Evolutionary conservation across 352 stramenopile genomes (phyloP), one percentile per base, ranked within the genome.

Genomic region (Phytophthora colocasiae): DNA sequence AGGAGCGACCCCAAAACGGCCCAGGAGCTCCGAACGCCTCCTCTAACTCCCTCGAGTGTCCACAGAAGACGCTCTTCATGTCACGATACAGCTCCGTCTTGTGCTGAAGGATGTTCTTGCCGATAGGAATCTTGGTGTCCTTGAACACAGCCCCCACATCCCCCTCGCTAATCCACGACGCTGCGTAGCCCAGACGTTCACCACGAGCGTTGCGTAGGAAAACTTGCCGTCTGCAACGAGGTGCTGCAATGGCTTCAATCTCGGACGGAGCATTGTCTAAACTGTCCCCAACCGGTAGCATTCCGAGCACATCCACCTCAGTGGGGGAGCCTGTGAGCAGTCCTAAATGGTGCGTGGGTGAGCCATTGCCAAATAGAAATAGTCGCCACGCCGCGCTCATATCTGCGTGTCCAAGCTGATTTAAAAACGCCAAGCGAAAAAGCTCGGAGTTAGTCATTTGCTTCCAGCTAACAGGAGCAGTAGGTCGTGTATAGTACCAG

Each of bases 81-180:
- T 96, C 88, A 6, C 88, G 88, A 51, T 91, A 96, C 32, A 96
- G 78, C 69, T 96, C 88, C 1, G 83, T 93, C 69, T 88, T 88
- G 69, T 93, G 85, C 68, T 87, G 75, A 24, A 90, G 51, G 46
- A 96, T 93, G 71, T 92, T 93, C 57, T 87, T 84, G 58, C 88
- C 86, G 38, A 96, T 96, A 6, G 88, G 88, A 58, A 91, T 82
- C 62, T 83, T 85, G 34, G 88, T 83, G 78, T 96, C 84, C 55
- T 86, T 86, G 57, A 92, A 92, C 9, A 93, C 78, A n/a, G 70
- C 60, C n/a, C 74, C 78, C 17, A 95, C 85, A 59, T 93, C 84
- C 10, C 64, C 58, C 32, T 80, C 75, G 26, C 81, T 74, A 43
- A 92, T 80, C 88, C 88, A 96, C 32, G 88, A 95, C 27, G 80